These are phyloP conservation scores for Talaromyces atroroseus DNA, from an alignment of 2,329 filamentous ascomycete species.

Conservation along the genomic window DNA sequence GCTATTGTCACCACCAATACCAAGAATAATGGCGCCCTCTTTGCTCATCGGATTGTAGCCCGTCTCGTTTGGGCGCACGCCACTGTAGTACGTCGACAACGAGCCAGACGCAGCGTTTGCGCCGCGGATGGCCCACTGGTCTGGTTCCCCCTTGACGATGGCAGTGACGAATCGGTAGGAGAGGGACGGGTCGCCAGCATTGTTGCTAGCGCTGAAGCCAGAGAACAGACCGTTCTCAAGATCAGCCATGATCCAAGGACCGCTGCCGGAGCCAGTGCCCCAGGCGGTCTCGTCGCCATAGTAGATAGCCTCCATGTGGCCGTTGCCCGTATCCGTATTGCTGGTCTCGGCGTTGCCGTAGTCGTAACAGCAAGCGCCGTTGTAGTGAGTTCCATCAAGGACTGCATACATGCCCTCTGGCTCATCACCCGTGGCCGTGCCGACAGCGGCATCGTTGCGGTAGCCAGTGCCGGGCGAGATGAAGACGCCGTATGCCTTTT, in stretches of 20 bases:
- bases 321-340: slow-evolving; percentile 52
- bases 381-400: slow-evolving; percentile 30
- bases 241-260: slow-evolving; percentile 66
- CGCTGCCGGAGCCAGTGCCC: slow-evolving; percentile 53
- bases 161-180: slow-evolving; percentile 54
- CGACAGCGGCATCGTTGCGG: slow-evolving; percentile 51
- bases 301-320: slow-evolving; percentile 66
- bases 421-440: slow-evolving; percentile 51
- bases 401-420: slow-evolving; percentile 38
- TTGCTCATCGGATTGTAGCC: slow-evolving; percentile 61
- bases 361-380: slow-evolving; percentile 44
- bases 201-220: slow-evolving; percentile 42
- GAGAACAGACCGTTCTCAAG: slow-evolving; percentile 64
- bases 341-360: slow-evolving; percentile 55
- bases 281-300: slow-evolving; percentile 52
- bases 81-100: slow-evolving; percentile 56
- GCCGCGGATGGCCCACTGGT: slow-evolving; percentile 57
- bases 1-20: slow-evolving; percentile 65
- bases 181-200: slow-evolving; percentile 50
- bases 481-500: slow-evolving; percentile 61
- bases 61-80: slow-evolving; percentile 44
- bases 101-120: slow-evolving; percentile 51
- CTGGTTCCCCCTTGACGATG: slow-evolving; percentile 51
- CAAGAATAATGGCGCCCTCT: slow-evolving; percentile 62
- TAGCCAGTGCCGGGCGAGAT: slow-evolving; percentile 59